phyloP scores from a whole-genome alignment of 768 basidiomycete species.

The Amanita rubescens region DNA sequence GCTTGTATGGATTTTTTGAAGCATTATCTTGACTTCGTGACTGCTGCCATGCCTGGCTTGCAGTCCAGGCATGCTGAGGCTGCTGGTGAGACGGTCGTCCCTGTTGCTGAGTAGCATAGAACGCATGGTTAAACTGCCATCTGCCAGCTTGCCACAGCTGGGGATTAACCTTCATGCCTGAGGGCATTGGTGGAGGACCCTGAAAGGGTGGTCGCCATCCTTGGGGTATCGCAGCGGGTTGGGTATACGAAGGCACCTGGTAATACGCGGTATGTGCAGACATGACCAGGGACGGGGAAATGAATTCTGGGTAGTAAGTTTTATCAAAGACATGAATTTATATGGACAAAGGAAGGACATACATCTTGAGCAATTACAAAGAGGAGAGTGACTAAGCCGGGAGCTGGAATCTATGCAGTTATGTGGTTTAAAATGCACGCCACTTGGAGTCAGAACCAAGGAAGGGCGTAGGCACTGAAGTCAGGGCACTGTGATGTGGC shows the following conservation, averaged over 20 bases:
- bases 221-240: constrained; percentile 5
- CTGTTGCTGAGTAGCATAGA: constrained; percentile 23
- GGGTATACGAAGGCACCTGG: constrained; percentile 8
- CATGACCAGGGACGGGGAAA: background rate
- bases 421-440: background rate
- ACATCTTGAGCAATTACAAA: background rate
- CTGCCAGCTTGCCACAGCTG: constrained; percentile 46
- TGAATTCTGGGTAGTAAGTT: background rate
- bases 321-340: background rate
- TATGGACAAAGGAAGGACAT: background rate
- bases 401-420: background rate
- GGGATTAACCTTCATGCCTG: constrained; percentile 34
- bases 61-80: constrained; percentile 27
- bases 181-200: constrained; percentile 52
- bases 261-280: constrained; percentile 6
- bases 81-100: constrained; percentile 13
- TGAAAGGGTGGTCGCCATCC: constrained; percentile 27
- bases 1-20: constrained; percentile 56
- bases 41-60: constrained; percentile 32
- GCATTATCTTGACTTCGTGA: constrained; percentile 19
- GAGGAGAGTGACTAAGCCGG: background rate
- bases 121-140: constrained; percentile 46
- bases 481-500: background rate
- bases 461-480: background rate
- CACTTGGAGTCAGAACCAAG: background rate